These are phyloP conservation scores for Aspergillus aculeatinus DNA, from an alignment of 2,329 filamentous ascomycete genomes.

Conservation along the genomic window DNA sequence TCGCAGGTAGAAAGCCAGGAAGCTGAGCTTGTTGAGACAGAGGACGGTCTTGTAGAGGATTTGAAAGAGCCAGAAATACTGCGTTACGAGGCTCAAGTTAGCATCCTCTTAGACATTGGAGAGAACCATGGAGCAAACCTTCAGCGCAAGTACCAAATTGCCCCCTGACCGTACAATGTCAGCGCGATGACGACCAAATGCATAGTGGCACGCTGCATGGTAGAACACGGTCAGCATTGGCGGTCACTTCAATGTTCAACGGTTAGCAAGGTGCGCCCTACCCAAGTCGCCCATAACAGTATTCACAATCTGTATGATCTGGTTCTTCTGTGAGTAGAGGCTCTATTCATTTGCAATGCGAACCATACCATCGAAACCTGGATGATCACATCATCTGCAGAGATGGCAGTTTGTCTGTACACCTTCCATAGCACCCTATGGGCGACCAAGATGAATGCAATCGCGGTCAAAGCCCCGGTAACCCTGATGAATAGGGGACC, in stretches of 20 bases:
- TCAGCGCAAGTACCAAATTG: conserved; percentile 3
- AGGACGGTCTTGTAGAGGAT: conserved; percentile 8
- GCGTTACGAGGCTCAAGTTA: background rate
- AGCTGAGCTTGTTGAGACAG: conserved; percentile 27
- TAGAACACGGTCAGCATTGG: background rate
- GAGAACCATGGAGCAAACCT: background rate
- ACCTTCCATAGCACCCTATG: background rate
- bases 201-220: conserved; percentile 4
- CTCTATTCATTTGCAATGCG: background rate
- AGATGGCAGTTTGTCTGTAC: background rate
- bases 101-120: background rate
- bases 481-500: conserved; percentile 4
- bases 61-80: conserved; percentile 11
- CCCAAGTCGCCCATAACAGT: conserved; percentile 3
- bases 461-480: background rate
- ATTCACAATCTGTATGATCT: conserved; percentile 1
- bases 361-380: background rate
- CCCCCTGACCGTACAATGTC: conserved; percentile 3
- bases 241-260: no score
- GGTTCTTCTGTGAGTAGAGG: background rate
- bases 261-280: background rate
- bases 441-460: conserved; percentile 3
- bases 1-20: conserved; percentile 29
- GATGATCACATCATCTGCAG: conserved; percentile 1
- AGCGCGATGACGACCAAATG: conserved; percentile 5